Conservation (phyloP, 2,329 filamentous ascomycete species). For the Paracorniculantispora psalliotae region DNA sequence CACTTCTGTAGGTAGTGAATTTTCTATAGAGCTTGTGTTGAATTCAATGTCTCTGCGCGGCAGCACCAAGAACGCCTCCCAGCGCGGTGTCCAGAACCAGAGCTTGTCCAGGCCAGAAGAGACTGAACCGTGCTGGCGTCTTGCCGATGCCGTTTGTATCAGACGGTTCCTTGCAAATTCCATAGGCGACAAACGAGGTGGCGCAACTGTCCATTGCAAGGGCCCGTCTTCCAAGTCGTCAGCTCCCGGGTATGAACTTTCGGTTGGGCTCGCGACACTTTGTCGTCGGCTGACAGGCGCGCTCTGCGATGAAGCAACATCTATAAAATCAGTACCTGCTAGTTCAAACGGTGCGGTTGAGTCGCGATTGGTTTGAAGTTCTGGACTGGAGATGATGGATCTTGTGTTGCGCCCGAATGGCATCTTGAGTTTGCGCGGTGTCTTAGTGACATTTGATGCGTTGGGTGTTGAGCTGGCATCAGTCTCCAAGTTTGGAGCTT, state of each 20-base stretch:
- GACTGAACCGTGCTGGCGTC: slow-evolving; percentile 23
- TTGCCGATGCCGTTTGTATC: slow-evolving; percentile 27
- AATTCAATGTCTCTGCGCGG: slow-evolving; percentile 26
- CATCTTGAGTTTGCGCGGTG: slow-evolving; percentile 10
- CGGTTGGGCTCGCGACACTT: not conserved
- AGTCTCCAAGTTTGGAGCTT: not conserved
- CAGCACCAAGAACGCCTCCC: slow-evolving; percentile 34
- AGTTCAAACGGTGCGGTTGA: not conserved
- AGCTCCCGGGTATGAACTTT: not conserved
- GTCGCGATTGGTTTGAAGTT: slow-evolving; percentile 3
- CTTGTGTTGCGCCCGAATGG: slow-evolving; percentile 17
- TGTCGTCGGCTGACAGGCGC: not conserved
- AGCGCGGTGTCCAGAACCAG: slow-evolving; percentile 31
- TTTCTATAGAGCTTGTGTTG: not conserved
- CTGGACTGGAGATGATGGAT: slow-evolving; percentile 22
- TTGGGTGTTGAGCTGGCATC: not conserved
- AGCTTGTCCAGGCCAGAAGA: slow-evolving; percentile 26
- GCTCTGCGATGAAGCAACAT: not conserved
- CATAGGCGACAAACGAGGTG: slow-evolving; percentile 35
- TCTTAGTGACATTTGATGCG: slow-evolving; percentile 1
- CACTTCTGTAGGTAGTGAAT: no score
- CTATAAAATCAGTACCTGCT: not conserved
- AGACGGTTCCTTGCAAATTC: slow-evolving; percentile 34
- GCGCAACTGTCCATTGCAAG: slow-evolving; percentile 16
- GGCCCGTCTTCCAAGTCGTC: not conserved